Evolutionary conservation across 2,329 filamentous ascomycete genomes (phyloP), one percentile per base, ranked within the genome.

Genomic region (Teratosphaeriaceae sp.): DNA sequence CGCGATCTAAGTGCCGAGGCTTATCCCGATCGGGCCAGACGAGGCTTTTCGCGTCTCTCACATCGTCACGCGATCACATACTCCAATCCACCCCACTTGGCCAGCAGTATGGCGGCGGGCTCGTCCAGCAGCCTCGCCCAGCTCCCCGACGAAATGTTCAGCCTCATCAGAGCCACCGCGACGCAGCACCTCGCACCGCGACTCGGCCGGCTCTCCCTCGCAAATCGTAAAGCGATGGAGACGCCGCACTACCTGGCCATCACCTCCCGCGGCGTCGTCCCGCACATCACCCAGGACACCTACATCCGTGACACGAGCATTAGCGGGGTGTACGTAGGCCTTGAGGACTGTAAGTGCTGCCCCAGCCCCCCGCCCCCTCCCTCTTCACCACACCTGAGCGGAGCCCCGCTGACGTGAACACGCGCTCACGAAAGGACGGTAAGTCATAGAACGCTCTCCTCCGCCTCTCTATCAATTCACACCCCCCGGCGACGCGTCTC

Each of bases 201-300:
- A 40, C 67, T 90, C 7, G 88, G 85, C 3, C 73, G 71, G 40
- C 66, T 97, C 19, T 67, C 72, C 3, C 62, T 92, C 5, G 71
- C 68, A 64, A 55, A 79, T 66, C 75, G 85, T 46, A 77, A 73
- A 48, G 65, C 74, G n/a, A 73, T 96, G 50, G 70, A 84, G 16
- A 98, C 92, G 22, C 92, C 92, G 33, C 84, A 85, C 60, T 94
- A 84, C 63, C 70, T 95, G 45, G 82, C 80, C 39, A 73, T 85
- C 52, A 85, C 85, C 2, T 96, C 92, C 24, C 78, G 92, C 57
- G 92, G 92, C 18, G 79, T 78, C 1, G 71, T 97, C 26, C 88
- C 92, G 40, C 92, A 98, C 67, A 68, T 98, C 51, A 85, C 89
- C 2, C 89, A 88, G 29, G 92, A 98, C 69, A 84, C 84, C 48